Evolutionary conservation across 2,329 filamentous ascomycete species (phyloP).

Genomic region (Colletotrichum kahawae): DNA sequence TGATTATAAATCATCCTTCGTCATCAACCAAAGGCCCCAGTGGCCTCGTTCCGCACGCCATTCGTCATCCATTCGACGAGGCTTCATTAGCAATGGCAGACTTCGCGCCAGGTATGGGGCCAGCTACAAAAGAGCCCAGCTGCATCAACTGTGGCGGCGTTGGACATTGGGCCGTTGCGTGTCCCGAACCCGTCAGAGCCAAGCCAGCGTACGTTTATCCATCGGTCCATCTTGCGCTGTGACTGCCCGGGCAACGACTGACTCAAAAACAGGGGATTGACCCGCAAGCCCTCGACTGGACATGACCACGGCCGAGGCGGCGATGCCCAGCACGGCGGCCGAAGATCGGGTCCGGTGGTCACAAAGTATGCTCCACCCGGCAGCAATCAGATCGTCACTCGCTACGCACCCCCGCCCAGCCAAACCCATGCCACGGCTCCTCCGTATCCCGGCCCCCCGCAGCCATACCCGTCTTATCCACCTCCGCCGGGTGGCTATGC

Average conservation of each 20-base stretch:
- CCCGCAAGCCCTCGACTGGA: constrained; percentile 4
- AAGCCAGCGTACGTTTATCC: constrained; percentile 15
- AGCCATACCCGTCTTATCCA: constrained; percentile 6
- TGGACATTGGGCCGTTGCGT: constrained; percentile 21
- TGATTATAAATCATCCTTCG: background rate
- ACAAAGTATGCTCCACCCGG: constrained; percentile 18
- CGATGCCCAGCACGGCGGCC: constrained; percentile 3
- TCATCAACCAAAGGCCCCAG: background rate
- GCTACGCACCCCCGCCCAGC: constrained; percentile 19
- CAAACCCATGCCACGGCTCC: constrained; percentile 8
- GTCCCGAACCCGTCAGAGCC: constrained; percentile 18
- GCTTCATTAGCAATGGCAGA: background rate
- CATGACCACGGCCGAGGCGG: background rate
- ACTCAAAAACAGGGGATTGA: constrained; percentile 5
- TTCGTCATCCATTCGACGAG: background rate
- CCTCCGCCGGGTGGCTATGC: background rate
- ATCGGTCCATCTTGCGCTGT: background rate
- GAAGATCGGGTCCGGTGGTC: constrained; percentile 14
- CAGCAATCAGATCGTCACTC: constrained; percentile 18
- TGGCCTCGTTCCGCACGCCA: background rate
- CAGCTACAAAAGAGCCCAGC: constrained; percentile 16
- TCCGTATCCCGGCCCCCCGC: constrained; percentile 19
- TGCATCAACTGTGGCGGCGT: constrained; percentile 21
- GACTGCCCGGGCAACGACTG: background rate
- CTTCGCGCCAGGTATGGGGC: constrained; percentile 11